phyloP scores from a whole-genome alignment of 352 stramenopile genomes.

The Pythium oligandrum region DNA sequence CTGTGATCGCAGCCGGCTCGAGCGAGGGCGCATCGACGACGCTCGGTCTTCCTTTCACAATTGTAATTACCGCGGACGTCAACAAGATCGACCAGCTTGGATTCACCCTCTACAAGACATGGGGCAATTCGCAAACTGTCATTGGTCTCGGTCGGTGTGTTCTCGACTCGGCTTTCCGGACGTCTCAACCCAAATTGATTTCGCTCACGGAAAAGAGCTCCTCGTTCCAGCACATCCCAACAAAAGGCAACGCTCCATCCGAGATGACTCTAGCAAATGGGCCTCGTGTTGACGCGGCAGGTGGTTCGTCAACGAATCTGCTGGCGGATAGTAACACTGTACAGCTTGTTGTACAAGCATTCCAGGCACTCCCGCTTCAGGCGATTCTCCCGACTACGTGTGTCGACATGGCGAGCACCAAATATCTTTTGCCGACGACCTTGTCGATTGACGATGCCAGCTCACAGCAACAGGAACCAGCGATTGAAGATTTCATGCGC shows the following conservation, averaged over 20 bases:
- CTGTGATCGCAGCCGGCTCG: conserved; percentile 22
- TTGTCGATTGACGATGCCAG: conserved; percentile 16
- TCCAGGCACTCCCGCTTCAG: conserved; percentile 42
- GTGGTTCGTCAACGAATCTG: conserved; percentile 8
- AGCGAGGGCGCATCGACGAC: conserved; percentile 15
- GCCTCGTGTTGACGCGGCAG: conserved; percentile 1
- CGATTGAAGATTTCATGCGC: neutral
- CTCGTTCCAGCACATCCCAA: conserved; percentile 26
- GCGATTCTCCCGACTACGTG: conserved; percentile 49
- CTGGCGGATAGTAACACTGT: conserved; percentile 19
- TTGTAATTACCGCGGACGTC: conserved; percentile 51
- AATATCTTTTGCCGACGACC: conserved; percentile 70
- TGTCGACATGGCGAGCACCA: conserved; percentile 69
- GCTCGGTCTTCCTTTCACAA: conserved; percentile 43
- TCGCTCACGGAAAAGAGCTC: conserved; percentile 39
- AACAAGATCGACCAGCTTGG: conserved; percentile 55
- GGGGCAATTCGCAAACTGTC: conserved; percentile 34
- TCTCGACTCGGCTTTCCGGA: conserved; percentile 48
- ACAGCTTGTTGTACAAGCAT: conserved; percentile 50
- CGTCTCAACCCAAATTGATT: conserved; percentile 34
- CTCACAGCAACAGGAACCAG: conserved; percentile 21
- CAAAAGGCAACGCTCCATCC: too few species aligned
- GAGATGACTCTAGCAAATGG: too few species aligned
- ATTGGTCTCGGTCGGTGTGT: conserved; percentile 50
- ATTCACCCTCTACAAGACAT: conserved; percentile 58